Percentiles rank a stretch among this genome's conserved stretches.
phyloP scores from a whole-genome alignment of 345 rosid species.

The Sapria himalayana region DNA sequence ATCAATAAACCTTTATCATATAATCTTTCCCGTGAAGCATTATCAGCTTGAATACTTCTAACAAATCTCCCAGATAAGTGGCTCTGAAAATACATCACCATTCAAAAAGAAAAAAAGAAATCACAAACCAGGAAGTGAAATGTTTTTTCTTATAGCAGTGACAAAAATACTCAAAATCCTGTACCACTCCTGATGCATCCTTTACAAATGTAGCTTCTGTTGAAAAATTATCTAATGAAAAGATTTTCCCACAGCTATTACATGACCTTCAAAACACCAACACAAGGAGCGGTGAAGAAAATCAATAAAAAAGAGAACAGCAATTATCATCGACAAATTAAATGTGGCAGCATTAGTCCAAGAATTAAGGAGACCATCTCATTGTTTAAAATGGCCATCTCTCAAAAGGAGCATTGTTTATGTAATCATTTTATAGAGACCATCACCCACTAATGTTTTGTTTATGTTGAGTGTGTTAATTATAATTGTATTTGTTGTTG shows the following conservation, averaged over 20 bases:
- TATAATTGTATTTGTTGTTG: too few species aligned
- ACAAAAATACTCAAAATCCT: neutral
- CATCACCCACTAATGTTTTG: too few species aligned
- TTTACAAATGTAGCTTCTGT: slow-evolving; percentile 10
- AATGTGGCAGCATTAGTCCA: too few species aligned
- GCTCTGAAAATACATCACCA: slow-evolving; percentile 7
- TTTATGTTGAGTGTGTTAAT: too few species aligned
- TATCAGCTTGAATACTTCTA: slow-evolving; percentile 8
- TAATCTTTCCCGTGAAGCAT: slow-evolving; percentile 12
- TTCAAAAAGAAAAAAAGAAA: neutral
- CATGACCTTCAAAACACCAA: slow-evolving; percentile 10
- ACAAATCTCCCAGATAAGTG: slow-evolving; percentile 6
- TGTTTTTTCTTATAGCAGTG: neutral
- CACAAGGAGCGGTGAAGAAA: neutral
- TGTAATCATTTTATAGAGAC: too few species aligned
- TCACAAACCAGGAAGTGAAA: neutral
- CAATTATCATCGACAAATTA: too few species aligned
- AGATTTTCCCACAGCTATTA: slow-evolving; percentile 10
- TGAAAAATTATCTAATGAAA: slow-evolving; percentile 8
- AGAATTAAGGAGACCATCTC: too few species aligned
- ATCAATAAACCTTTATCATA: slow-evolving; percentile 8
- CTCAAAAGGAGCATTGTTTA: too few species aligned
- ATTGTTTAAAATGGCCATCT: too few species aligned
- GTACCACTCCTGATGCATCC: slow-evolving; percentile 8
- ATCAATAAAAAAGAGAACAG: too few species aligned